Evolutionary conservation across 139 green algal genomes (phyloP).

Genomic region (Astrephomene gubernaculifera): DNA sequence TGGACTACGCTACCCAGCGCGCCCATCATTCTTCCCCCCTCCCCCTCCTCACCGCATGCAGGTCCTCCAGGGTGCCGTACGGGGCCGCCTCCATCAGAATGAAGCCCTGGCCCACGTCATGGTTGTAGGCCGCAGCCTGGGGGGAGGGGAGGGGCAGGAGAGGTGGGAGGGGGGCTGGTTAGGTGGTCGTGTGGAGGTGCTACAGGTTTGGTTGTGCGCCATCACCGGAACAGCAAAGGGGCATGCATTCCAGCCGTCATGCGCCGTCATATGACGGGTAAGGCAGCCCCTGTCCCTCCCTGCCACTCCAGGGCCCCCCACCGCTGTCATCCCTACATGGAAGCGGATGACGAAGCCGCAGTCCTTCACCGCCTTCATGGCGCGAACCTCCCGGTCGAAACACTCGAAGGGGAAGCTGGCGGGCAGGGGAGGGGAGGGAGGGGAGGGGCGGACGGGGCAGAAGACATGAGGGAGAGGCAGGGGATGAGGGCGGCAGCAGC

Average conservation of each 20-base stretch:
- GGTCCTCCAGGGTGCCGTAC: constrained; percentile 42
- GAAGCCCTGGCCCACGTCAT: constrained; percentile 39
- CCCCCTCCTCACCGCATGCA: background rate
- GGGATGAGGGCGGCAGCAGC: background rate
- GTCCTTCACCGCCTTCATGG: constrained; percentile 37
- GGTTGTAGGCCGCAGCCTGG: constrained; percentile 40
- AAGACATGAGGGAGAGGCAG: background rate
- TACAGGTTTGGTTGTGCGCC: no score
- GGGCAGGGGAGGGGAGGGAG: background rate
- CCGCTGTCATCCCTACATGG: background rate
- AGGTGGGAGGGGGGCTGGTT: background rate
- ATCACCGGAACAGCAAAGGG: no score
- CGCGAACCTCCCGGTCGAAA: constrained; percentile 37
- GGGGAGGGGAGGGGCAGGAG: background rate
- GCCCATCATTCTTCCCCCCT: background rate
- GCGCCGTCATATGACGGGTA: no score
- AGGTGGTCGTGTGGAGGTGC: background rate
- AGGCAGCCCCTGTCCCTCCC: no score
- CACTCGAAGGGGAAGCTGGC: constrained; percentile 30
- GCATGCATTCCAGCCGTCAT: no score
- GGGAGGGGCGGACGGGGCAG: background rate
- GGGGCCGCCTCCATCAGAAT: constrained; percentile 43
- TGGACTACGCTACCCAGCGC: no score
- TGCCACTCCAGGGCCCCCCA: no score
- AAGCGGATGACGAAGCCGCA: constrained; percentile 38